These are phyloP conservation scores for Corchorus capsularis DNA, from an alignment of 345 rosid species.

Conservation along the genomic window DNA sequence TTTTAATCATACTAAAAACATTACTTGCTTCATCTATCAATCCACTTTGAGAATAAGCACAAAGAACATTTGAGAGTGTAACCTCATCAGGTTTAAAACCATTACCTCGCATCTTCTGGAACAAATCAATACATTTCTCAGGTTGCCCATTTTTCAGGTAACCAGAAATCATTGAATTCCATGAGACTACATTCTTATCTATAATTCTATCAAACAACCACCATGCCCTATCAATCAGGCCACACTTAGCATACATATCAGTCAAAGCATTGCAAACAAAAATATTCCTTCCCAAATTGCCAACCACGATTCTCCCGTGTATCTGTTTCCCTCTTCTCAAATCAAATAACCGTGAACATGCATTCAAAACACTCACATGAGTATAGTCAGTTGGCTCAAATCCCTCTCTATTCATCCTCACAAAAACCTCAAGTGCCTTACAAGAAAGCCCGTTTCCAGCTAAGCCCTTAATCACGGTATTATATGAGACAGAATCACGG, in stretches of 20 bases:
- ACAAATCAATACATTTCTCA: constrained; percentile 50
- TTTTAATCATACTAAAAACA: constrained; percentile 37
- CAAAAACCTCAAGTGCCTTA: constrained; percentile 41
- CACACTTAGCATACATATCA: constrained; percentile 59
- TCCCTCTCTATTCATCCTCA: constrained; percentile 41
- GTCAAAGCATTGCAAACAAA: constrained; percentile 58
- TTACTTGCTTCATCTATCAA: constrained; percentile 35
- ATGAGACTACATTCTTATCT: constrained; percentile 46
- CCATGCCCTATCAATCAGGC: constrained; percentile 47
- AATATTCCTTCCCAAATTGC: constrained; percentile 33
- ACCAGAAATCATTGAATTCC: constrained; percentile 61
- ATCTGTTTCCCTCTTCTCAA: constrained; percentile 56
- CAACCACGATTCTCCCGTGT: constrained; percentile 47
- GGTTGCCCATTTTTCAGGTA: constrained; percentile 46
- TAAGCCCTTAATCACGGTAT: constrained; percentile 51
- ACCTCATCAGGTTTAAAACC: constrained; percentile 53
- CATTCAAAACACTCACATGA: constrained; percentile 51
- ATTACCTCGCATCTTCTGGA: constrained; percentile 40
- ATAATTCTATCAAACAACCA: constrained; percentile 46
- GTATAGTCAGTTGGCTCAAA: constrained; percentile 49
- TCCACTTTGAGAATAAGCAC: constrained; percentile 44
- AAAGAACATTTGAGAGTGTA: constrained; percentile 50
- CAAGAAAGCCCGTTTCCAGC: constrained; percentile 34
- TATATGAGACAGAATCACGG: constrained; percentile 57
- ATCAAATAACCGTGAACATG: constrained; percentile 49